phyloP scores from a whole-genome alignment of 164 flowering plant genomes.

The Cinnamomum chago region DNA sequence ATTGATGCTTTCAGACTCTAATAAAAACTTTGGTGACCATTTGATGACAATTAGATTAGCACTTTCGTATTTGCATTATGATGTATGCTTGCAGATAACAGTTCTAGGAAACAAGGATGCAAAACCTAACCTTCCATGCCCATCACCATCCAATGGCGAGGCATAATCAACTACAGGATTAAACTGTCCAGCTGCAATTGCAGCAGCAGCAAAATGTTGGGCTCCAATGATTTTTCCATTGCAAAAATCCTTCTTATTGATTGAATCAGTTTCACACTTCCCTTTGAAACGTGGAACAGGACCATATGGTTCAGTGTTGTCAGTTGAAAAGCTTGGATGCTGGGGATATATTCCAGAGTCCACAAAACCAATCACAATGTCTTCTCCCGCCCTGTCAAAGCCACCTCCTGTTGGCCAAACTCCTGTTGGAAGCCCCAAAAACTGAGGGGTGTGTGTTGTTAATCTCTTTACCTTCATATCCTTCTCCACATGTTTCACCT shows the following conservation, averaged over 20 bases:
- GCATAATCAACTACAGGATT: conserved; percentile 79
- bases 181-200: conserved; percentile 84
- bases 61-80: not conserved
- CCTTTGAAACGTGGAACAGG: conserved; percentile 81
- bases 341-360: conserved; percentile 93
- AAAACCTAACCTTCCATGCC: conserved; percentile 87
- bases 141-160: conserved; percentile 98
- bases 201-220: conserved; percentile 96
- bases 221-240: conserved; percentile 98
- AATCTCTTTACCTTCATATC: conserved; percentile 92
- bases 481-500: conserved; percentile 83
- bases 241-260: conserved; percentile 64
- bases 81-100: not conserved
- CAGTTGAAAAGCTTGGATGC: conserved; percentile 82
- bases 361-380: conserved; percentile 88
- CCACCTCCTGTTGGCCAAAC: conserved; percentile 99
- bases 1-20: too few species aligned
- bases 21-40: too few species aligned
- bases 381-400: conserved; percentile 87
- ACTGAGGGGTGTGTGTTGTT: conserved; percentile 96
- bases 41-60: not conserved
- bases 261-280: conserved; percentile 87
- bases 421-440: conserved; percentile 97
- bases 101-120: not conserved
- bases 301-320: conserved; percentile 66